Base-by-base conservation (phyloP, 495 filamentous ascomycete genomes). In the Cryomyces minteri region DNA sequence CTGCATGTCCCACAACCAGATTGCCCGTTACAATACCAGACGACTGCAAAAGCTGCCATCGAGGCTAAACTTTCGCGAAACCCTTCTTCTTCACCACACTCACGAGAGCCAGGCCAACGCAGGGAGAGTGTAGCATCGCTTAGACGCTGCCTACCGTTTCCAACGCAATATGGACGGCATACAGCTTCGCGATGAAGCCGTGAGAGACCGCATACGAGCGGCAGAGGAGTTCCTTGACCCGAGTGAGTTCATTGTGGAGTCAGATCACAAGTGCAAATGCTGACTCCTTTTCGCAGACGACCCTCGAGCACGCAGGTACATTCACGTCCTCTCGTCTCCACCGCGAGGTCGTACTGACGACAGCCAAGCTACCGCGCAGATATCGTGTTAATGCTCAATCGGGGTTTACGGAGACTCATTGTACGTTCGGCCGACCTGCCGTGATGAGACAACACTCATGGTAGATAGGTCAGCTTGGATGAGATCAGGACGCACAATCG, bases 361-460 rank as follows among this genome's bases (percentile, higher is more conserved):
- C 28, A n/a, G 32, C 52, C 51, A 32, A 76, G 73, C 54, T 90
- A 90, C 63, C 74, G 83, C 57, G 73, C 84, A 39, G 84, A 88
- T 55, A 87, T 90, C 58, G 76, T 92, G 48, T 66, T 88, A 56
- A 96, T 96, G 88, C 73, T 96, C 39, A 86, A 92, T 59, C 82
- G 84, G 52, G 82, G 80, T 48, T 66, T 84, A 53, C 73, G 83
- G 48, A 71, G 88, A 55, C 70, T 79, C 45, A 70, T 64, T 45
- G 75, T 76, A 54, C 46, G 70, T 60, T 43, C 61, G 39, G 34
- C 47, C 43, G 12, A 41, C 32, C 32, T 43, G 9, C 50, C 46
- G 6, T 30, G 8, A 29, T 9, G 40, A 11, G 45, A 45, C 10
- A 31, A 34, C 4, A 12, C 11, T 30, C 14, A 43, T 31, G 36